Evolutionary conservation across 116 monocot species (phyloP).

Genomic region (Papilionanthe hybrid): DNA sequence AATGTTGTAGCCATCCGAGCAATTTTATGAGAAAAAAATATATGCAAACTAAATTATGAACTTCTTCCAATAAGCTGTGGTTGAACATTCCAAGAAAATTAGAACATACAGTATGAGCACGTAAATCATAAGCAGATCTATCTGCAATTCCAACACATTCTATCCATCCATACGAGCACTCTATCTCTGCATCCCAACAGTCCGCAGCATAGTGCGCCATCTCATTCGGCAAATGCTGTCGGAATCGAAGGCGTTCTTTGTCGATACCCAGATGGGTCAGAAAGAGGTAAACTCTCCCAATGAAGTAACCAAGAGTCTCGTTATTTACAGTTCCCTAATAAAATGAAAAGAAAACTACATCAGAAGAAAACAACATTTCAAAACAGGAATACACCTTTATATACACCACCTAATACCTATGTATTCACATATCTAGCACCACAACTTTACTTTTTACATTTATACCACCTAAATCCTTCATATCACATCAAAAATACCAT

Average conservation of each 20-base stretch:
- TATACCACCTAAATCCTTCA: too few relatives aligned
- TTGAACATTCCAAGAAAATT: too few relatives aligned
- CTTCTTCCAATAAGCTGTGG: too few relatives aligned
- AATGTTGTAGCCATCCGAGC: too few relatives aligned
- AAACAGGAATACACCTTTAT: too few relatives aligned
- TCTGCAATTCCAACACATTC: conserved; percentile 98
- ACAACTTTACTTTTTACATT: too few relatives aligned
- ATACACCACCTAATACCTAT: too few relatives aligned
- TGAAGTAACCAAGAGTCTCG: conserved; percentile 92
- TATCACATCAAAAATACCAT: too few relatives aligned
- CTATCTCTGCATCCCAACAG: conserved; percentile 97
- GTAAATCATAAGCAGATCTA: conserved; percentile 92
- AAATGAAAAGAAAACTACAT: conserved; percentile 6
- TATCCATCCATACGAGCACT: conserved; percentile 65
- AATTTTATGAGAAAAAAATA: too few relatives aligned
- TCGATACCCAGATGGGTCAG: conserved; percentile 74
- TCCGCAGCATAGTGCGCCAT: conserved; percentile 99
- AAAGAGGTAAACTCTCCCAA: conserved; percentile 89
- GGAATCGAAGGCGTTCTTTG: conserved; percentile 74
- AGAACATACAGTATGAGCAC: conserved; percentile 57
- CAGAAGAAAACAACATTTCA: background rate
- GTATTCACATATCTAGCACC: too few relatives aligned
- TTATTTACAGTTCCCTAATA: conserved; percentile 81
- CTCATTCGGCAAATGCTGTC: conserved; percentile 94
- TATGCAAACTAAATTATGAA: too few relatives aligned